Evolutionary conservation across 805 yeast genomes (phyloP), one percentile per base, ranked within the genome.

Genomic region (Ogataea paraovalis): DNA sequence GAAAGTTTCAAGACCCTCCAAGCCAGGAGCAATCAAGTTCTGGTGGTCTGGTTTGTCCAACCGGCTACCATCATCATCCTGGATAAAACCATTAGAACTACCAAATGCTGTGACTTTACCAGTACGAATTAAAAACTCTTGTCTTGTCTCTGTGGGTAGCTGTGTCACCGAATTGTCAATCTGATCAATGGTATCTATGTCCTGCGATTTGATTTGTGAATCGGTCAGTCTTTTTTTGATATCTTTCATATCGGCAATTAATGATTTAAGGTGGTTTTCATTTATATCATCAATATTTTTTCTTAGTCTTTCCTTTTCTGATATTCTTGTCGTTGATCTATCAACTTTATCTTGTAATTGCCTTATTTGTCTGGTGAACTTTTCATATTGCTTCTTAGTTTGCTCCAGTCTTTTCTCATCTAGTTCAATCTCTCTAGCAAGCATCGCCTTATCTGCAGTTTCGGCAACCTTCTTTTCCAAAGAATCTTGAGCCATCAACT

Each of bases 101-200:
- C 97, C 96, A 71, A 94, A 94, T 0, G 98, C 98, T 0, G 99
- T 94, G 47, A 90, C 80, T 62, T 89, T 83, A 25, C 99, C 99
- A 0, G 92, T 91, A 53, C 99, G 74, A 0, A 94, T 79, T 50
- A 94, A 71, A 59, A 67, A 91, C 43, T 91, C 97, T 47, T 79
- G 79, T 59, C 85, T 86, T 0, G 89, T 67, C 59, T 94, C 98
- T n/a, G 78, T 86, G 0, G 85, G 80, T 6, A 77, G 70, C 52
- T 74, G 71, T 3, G 68, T 76, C n/a, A 57, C 55, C 1, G 59
- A 52, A 16, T 55, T 48, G 1, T 50, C 59, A 0, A 45, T 53
- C 3, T 49, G 58, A 4, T 53, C 30, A 8, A 42, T 47, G 23
- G 39, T 16, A 3, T 39, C n/a, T 6, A 42, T 45, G 2, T 16